Evolutionary conservation across 768 basidiomycete genomes (phyloP), one percentile per base, ranked within the genome.

Genomic region (Candolleomyces eurysporus): DNA sequence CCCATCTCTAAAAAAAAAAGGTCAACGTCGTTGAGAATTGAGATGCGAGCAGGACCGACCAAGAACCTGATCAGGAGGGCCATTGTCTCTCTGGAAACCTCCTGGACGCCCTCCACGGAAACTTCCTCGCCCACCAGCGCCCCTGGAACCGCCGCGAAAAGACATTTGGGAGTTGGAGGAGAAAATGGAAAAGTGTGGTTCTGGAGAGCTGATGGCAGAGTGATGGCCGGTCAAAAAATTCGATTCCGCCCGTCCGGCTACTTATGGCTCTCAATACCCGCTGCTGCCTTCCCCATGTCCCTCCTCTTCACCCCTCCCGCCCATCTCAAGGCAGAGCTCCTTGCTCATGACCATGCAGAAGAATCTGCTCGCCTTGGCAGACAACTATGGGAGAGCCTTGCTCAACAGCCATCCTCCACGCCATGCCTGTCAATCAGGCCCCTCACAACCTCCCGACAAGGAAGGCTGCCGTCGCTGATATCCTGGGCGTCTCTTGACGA

Each of bases 31-130:
- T 30, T 32, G 46, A n/a, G 55, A 10, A 7, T 5, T 14, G 2
- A 22, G 30, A 40, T 48, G 49, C 48, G 19, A 49, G 54, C 48
- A 49, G 32, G 53, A 61, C 80, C 54, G 65, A 89, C 92, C 92
- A 46, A 92, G 72, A 19, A 94, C 90, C 54, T 82, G 82, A 49
- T 91, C 90, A 51, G 92, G 92, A 69, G 92, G 92, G 10, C 92
- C 92, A 17, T 76, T 61, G 68, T 93, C 90, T 48, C 89, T 81
- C 62, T 87, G 88, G 64, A 84, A 81, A 65, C 85, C 89, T 49
- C 89, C 88, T 10, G 90, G 79, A n/a, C 85, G 84, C 49, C 60
- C 60, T 46, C 60, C 54, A 14, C 60, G 53, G 7, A 52, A 52
- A 17, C 31, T 32, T 54, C 52, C 52, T 10, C 52, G 26, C 32